These are phyloP conservation scores for Ophiostoma piceae DNA, from an alignment of 2,329 filamentous ascomycete genomes.

Conservation along the genomic window DNA sequence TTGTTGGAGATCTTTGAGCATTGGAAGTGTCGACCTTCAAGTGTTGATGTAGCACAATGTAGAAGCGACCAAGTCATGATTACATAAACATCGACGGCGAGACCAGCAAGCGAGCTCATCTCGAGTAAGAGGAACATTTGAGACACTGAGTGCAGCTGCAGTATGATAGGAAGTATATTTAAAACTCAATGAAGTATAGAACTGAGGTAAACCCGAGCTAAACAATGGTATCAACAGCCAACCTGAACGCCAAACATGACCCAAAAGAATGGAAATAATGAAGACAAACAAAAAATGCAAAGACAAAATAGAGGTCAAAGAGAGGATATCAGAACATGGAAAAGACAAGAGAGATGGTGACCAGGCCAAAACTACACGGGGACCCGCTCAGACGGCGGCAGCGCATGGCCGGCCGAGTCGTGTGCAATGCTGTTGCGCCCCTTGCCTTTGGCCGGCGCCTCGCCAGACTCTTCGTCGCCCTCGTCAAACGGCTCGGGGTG, in stretches of 20 bases:
- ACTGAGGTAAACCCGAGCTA: not conserved
- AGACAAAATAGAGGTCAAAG: not conserved
- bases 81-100: not conserved
- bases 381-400: conserved; percentile 51
- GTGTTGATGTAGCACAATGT: not conserved
- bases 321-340: not conserved
- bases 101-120: not conserved
- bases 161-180: not conserved
- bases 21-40: not conserved
- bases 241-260: not conserved
- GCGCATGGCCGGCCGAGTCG: conserved; percentile 47
- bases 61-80: not conserved
- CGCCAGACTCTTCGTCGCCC: conserved; percentile 43
- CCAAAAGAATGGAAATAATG: not conserved
- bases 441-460: conserved; percentile 38
- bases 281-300: not conserved
- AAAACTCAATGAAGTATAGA: not conserved
- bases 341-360: not conserved
- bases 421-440: conserved; percentile 37
- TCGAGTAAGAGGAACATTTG: not conserved
- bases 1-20: not conserved
- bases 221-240: conserved; percentile 11
- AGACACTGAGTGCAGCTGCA: not conserved
- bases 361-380: conserved; percentile 31
- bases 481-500: conserved; percentile 25